Evolutionary conservation across 129 eudicot genomes (phyloP), one percentile per base, ranked within the genome.

Genomic region (Ambrosia artemisiifolia): DNA sequence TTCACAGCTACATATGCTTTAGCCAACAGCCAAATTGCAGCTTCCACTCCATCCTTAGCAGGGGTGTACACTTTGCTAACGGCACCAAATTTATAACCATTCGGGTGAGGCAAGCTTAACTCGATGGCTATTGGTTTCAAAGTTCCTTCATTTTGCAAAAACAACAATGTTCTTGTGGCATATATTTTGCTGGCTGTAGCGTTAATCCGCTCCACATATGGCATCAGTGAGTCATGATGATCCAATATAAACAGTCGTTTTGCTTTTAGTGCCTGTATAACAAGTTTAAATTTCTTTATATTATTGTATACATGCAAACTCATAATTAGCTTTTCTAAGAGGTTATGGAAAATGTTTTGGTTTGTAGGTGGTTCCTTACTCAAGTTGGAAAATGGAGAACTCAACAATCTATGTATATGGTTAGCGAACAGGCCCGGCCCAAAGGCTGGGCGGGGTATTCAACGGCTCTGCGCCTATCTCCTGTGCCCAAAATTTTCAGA

Each of bases 121-220:
- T 83, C 91, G 28, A 86, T 86, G 18, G 81, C 91, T 42, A 86
- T 17, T 38, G 84, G 91, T 43, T 81, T 86, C 65, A 86, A 59
- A 5, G 88, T 81, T 50, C 88, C 88, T 33, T 67, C 78, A 0
- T 68, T 56, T 47, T 78, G 76, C 32, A 83, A 66, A 24, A 79
- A 86, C 16, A 83, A 56, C 19, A 86, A 67, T 4, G 87, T 83
- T 66, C 91, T 74, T 46, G 87, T 76, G 61, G 91, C 87, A 62
- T 86, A 86, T 13, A 70, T 54, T 40, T 86, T 86, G 56, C 69
- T 67, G 0, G 80, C 55, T 3, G 84, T 76, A 49, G 70, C 35
- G 20, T 86, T 86, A 46, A 86, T 80, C 13, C 67, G 75, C 18
- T 59, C 65, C 44, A 86, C 24, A 51, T 71, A 86, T 35, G 91